These are phyloP conservation scores for Ophiosphaerella herpotricha DNA, from an alignment of 2,329 filamentous ascomycete genomes.

Conservation along the genomic window DNA sequence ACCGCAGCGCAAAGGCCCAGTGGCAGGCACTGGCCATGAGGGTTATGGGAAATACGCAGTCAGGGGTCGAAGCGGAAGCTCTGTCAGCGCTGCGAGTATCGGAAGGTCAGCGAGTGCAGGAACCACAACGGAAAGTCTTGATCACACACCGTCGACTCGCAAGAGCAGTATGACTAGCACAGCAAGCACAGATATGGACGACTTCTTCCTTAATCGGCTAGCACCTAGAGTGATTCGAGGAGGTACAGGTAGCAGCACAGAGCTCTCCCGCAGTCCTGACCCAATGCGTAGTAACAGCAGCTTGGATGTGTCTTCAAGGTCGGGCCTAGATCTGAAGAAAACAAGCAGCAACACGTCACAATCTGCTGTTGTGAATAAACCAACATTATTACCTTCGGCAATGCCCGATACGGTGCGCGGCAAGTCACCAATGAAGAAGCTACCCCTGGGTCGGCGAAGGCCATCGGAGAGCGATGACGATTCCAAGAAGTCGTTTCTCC, in stretches of 20 bases:
- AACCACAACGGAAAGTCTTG: conserved; percentile 41
- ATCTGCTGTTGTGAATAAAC: conserved; percentile 23
- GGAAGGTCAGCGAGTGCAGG: conserved; percentile 53
- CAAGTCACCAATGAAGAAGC: conserved; percentile 38
- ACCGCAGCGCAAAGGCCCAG: conserved; percentile 70
- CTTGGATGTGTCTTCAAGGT: conserved; percentile 30
- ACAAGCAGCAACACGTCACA: conserved; percentile 23
- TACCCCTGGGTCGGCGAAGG: conserved; percentile 27
- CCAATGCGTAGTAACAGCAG: conserved; percentile 44
- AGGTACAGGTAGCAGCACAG: conserved; percentile 49
- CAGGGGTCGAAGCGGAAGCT: conserved; percentile 68
- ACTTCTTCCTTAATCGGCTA: conserved; percentile 52
- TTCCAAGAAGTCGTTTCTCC: conserved; percentile 39
- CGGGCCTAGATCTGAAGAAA: conserved; percentile 22
- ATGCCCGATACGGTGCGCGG: conserved; percentile 43
- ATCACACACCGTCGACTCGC: conserved; percentile 43
- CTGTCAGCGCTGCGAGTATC: conserved; percentile 55
- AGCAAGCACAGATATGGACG: conserved; percentile 49
- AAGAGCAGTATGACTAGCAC: conserved; percentile 52
- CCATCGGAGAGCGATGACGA: conserved; percentile 47
- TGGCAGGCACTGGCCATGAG: conserved; percentile 93
- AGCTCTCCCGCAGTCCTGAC: conserved; percentile 42
- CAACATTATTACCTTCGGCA: conserved; percentile 43
- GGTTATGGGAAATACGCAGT: conserved; percentile 72
- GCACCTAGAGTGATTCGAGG: conserved; percentile 50